phyloP scores from a whole-genome alignment of 768 basidiomycete genomes.

The Thelephora ganbajun region DNA sequence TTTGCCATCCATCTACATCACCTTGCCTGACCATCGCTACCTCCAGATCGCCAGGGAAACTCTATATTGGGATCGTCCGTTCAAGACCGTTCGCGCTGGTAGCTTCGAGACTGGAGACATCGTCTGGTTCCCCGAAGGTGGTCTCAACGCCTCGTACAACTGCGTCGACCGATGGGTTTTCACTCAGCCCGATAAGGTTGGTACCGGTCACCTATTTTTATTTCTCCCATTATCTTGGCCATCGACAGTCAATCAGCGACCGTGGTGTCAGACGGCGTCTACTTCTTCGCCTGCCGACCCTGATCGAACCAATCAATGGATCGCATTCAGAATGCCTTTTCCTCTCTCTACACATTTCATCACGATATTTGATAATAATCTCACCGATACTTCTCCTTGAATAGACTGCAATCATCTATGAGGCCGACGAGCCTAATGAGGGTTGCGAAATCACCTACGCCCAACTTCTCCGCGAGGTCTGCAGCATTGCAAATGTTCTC shows the following conservation, averaged over 20 bases:
- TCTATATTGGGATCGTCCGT: slow-evolving; percentile 80
- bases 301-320: not conserved
- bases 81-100: slow-evolving; percentile 76
- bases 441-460: slow-evolving; percentile 66
- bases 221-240: not conserved
- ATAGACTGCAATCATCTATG: slow-evolving; percentile 92
- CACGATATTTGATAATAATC: not conserved
- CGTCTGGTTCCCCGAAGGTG: slow-evolving; percentile 94
- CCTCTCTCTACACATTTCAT: not conserved
- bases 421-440: slow-evolving; percentile 86
- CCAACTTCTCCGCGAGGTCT: slow-evolving; percentile 85
- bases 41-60: slow-evolving; percentile 54
- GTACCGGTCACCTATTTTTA: not conserved
- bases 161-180: slow-evolving; percentile 96
- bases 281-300: not conserved
- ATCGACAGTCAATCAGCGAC: not conserved
- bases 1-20: not conserved
- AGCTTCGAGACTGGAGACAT: slow-evolving; percentile 78
- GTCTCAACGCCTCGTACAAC: slow-evolving; percentile 88
- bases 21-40: not conserved
- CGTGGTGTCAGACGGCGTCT: too few species aligned
- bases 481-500: slow-evolving; percentile 81
- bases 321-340: not conserved
- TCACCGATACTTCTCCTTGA: not conserved
- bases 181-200: slow-evolving; percentile 69